These are phyloP conservation scores for Hordeum marinum DNA, from an alignment of 176 grass and related monocot species.

Conservation along the genomic window DNA sequence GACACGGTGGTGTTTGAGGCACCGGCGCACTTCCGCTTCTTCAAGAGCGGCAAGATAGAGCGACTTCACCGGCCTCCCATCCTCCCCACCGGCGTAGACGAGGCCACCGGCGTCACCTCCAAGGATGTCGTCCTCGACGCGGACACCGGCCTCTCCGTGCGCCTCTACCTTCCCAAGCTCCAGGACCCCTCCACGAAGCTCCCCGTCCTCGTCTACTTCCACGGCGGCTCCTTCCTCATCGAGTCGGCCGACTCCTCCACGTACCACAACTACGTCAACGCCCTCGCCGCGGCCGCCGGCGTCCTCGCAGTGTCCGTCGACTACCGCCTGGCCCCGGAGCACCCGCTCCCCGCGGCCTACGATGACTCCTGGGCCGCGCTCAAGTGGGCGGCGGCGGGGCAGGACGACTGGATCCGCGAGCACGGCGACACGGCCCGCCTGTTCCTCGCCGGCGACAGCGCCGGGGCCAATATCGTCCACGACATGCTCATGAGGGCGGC, in stretches of 20 bases:
- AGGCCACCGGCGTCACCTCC: constrained; percentile 41
- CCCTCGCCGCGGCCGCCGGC: constrained; percentile 32
- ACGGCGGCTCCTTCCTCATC: constrained; percentile 36
- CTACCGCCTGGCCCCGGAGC: constrained; percentile 54
- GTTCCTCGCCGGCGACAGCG: constrained; percentile 67
- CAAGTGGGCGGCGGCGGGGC: constrained; percentile 18
- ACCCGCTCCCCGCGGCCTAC: constrained; percentile 54
- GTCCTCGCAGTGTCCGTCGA: constrained; percentile 38
- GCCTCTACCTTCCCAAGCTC: constrained; percentile 47
- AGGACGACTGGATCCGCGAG: constrained; percentile 46
- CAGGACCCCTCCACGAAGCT: constrained; percentile 24
- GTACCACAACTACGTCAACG: constrained; percentile 30
- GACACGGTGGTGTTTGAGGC: constrained; percentile 37
- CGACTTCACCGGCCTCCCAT: constrained; percentile 21
- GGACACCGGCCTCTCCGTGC: constrained; percentile 31
- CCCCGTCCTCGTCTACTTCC: constrained; percentile 49
- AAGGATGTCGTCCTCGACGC: constrained; percentile 62
- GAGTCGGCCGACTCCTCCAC: constrained; percentile 12
- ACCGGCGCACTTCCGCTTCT: constrained; percentile 32
- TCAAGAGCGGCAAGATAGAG: constrained; percentile 56
- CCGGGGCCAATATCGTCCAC: constrained; percentile 65
- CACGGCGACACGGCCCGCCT: constrained; percentile 42
- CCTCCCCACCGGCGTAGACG: constrained; percentile 1
- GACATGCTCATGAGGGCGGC: constrained; percentile 23
- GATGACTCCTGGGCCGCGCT: constrained; percentile 47